phyloP scores from a whole-genome alignment of 495 filamentous ascomycete genomes.

The Clavariopsis aquatica region DNA sequence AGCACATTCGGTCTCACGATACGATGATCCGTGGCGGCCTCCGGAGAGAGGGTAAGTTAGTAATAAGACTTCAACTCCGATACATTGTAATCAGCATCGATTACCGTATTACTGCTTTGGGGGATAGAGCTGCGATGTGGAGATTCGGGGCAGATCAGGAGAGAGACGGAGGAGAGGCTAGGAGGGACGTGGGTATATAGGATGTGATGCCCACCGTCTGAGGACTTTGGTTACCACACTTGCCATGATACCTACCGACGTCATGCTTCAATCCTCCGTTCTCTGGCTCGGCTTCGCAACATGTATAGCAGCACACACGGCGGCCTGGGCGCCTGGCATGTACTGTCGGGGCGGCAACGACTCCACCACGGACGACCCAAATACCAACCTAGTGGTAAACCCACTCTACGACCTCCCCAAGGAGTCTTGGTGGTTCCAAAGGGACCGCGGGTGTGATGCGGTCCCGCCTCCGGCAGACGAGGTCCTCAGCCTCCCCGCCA shows the following conservation, averaged over 20 bases:
- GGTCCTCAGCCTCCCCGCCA: constrained; percentile 56
- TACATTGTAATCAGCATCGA: no score
- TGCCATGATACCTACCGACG: constrained; percentile 4
- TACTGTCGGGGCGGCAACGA: constrained; percentile 49
- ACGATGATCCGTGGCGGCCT: neutral
- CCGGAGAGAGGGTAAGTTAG: neutral
- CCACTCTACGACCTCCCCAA: constrained; percentile 50
- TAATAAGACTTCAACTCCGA: neutral
- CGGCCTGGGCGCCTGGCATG: constrained; percentile 53
- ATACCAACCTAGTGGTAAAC: constrained; percentile 49
- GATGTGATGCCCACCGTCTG: no score
- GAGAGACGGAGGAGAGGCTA: no score
- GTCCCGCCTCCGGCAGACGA: constrained; percentile 48
- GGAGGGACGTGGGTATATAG: no score
- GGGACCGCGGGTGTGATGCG: constrained; percentile 51
- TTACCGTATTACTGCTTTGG: no score
- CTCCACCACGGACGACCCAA: constrained; percentile 42
- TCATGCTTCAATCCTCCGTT: constrained; percentile 16
- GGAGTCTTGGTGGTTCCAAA: constrained; percentile 56
- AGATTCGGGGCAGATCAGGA: no score
- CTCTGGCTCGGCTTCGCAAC: constrained; percentile 6
- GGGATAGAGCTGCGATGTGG: no score
- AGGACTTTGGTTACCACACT: no score
- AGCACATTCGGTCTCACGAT: neutral
- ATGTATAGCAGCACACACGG: constrained; percentile 48